phyloP scores from a whole-genome alignment of 2,329 filamentous ascomycete species.

The Tothia fuscella region DNA sequence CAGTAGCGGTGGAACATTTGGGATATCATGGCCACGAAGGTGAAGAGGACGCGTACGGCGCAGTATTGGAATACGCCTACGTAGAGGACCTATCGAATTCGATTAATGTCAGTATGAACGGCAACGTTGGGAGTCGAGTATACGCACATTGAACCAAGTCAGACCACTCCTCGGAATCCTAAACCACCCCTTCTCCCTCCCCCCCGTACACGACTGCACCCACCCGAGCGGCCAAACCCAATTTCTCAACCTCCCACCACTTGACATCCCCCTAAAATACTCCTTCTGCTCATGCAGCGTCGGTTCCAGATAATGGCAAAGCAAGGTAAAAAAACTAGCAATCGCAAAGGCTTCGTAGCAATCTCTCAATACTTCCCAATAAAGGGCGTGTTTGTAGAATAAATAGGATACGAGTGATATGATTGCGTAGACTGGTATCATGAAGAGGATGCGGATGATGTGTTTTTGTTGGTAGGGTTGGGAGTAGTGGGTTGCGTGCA shows the following conservation, averaged over 20 bases:
- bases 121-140: neutral
- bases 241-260: conserved; percentile 34
- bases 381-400: conserved; percentile 67
- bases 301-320: conserved; percentile 71
- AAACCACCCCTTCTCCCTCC: conserved; percentile 52
- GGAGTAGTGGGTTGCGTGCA: conserved; percentile 48
- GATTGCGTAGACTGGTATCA: conserved; percentile 71
- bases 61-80: conserved; percentile 77
- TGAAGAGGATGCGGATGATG: conserved; percentile 79
- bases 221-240: conserved; percentile 68
- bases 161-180: conserved; percentile 67
- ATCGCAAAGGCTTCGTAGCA: conserved; percentile 88
- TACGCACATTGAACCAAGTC: conserved; percentile 71
- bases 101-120: neutral
- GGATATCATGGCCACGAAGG: conserved; percentile 61
- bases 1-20: conserved; percentile 63
- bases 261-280: conserved; percentile 59
- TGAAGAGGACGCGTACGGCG: conserved; percentile 68
- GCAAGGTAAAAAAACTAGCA: conserved; percentile 70
- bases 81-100: conserved; percentile 52
- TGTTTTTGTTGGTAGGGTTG: conserved; percentile 49
- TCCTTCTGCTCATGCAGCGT: conserved; percentile 70
- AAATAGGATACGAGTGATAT: conserved; percentile 62
- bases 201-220: conserved; percentile 58
- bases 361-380: conserved; percentile 69